These are phyloP conservation scores for Xylaria sp. DNA, from an alignment of 2,329 filamentous ascomycete genomes.

Conservation along the genomic window DNA sequence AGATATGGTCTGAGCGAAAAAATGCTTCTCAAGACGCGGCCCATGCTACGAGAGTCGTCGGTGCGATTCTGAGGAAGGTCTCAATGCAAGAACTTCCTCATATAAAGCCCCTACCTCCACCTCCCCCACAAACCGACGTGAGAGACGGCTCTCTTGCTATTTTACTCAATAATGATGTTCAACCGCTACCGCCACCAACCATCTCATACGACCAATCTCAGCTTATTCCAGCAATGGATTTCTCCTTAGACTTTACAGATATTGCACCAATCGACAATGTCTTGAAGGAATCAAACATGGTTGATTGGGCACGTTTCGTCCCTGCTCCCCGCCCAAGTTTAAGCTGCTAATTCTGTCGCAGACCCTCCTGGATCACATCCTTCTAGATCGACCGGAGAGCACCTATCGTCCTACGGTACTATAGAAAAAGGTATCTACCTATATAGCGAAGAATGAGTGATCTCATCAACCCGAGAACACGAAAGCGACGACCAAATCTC, in stretches of 20 bases:
- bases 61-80: constrained; percentile 56
- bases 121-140: constrained; percentile 45
- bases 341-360: constrained; percentile 37
- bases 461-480: too few species aligned
- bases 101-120: constrained; percentile 42
- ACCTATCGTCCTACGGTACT: constrained; percentile 39
- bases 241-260: constrained; percentile 50
- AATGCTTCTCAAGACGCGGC: constrained; percentile 55
- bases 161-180: constrained; percentile 49
- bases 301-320: constrained; percentile 55
- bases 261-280: constrained; percentile 53
- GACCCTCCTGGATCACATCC: constrained; percentile 48
- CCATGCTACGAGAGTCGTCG: constrained; percentile 57
- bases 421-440: neutral
- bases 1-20: constrained; percentile 57
- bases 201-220: constrained; percentile 42
- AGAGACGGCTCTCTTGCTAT: constrained; percentile 49
- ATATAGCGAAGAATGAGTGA: neutral
- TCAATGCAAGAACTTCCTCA: constrained; percentile 47
- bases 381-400: constrained; percentile 45
- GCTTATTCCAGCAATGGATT: constrained; percentile 44
- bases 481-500: neutral
- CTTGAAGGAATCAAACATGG: constrained; percentile 49
- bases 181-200: constrained; percentile 38
- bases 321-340: neutral